Base-by-base conservation (phyloP, 1,139 yeast species). In the Nakaseomyces nivariensis region DNA sequence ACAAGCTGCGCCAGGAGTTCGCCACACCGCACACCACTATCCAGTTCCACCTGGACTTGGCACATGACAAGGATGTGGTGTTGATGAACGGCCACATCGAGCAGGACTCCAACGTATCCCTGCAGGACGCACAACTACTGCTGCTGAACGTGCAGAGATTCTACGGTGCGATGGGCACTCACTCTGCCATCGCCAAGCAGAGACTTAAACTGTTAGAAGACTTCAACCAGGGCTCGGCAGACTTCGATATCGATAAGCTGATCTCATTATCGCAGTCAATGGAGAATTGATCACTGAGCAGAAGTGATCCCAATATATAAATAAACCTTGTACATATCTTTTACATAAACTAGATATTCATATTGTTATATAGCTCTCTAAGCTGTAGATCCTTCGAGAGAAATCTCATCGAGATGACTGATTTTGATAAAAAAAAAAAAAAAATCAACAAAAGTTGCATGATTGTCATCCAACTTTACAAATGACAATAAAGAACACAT, bases 21-120 rank as follows among this genome's bases (percentile, higher is more conserved):
- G 96, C 98, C 10, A 82, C 87, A 61, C 98, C 98, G 1, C 98
- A 94, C 66, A 89, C 97, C 1, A 86, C 96, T 0, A 72, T 92
- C 55, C 80, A 82, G 67, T 85, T 92, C 74, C 97, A 92, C 69
- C 80, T 82, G 49, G 97, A 94, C 51, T 70, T 92, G 49, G 72
- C 75, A 5, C 73, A 76, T 0, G 74, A 75, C 22, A 83, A 85
- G 57, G 81, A 75, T 1, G 54, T 87, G 4, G 90, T 87, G 0
- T 72, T 94, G 57, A 87, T 90, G 95, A 89, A 89, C 59, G 96
- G 97, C 0, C 76, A 76, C 29, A 81, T 89, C 7, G 96, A 90
- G 62, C 71, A 73, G 50, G 92, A 88, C 50, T 74, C 85, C 11
- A 73, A 81, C 33, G 70, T 87, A 32, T 66, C 82, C 4, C 61